Evolutionary conservation across 1,284 basidiomycete species (phyloP), one percentile per base, ranked within the genome.

Genomic region (Serendipita sp.): DNA sequence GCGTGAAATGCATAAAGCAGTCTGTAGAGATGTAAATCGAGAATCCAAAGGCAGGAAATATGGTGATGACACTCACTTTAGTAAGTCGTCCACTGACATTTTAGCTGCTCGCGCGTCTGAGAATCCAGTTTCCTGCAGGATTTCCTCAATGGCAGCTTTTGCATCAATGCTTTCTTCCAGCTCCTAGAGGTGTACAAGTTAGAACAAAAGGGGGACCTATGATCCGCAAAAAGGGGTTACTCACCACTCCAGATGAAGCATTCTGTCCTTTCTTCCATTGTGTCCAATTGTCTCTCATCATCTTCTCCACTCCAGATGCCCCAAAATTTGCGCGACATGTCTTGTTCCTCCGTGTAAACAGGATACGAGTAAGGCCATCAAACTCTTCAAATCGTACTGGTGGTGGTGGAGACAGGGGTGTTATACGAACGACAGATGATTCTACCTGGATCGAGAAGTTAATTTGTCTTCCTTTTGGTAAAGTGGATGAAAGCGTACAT

Each of bases 331-430:
- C 93, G 68, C 94, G 82, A 0, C 93, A 76, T 3, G 84, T 93
- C 77, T 98, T 98, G 74, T 99, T 98, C 69, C 88, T 79, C 60
- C 96, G 77, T 45, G 84, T 85, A 70, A 99, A 99, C 55, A 97
- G 76, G 67, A 99, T 93, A 45, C 91, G 80, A 60, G 87, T 91
- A 66, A 99, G 76, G 1, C 96, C 96, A 71, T 99, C 96, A 71
- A 97, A 98, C 75, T 99, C 95, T 69, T 96, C 94, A 69, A 99
- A 99, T 69, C 86, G 85, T 64, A 99, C 83, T 0, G 93, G 89
- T 1, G 96, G 96, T 0, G 96, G 95, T 1, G 96, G 96, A 71
- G 99, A 93, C 63, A 89, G 78, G 0, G 95, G 96, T 5, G 86
- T 90, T 65, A 99, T 82, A 60, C 95, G 82, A 49, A 99, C 87